These are phyloP conservation scores for Lathyrus tuberosus DNA, from an alignment of 306 rosid genomes.

Conservation along the genomic window DNA sequence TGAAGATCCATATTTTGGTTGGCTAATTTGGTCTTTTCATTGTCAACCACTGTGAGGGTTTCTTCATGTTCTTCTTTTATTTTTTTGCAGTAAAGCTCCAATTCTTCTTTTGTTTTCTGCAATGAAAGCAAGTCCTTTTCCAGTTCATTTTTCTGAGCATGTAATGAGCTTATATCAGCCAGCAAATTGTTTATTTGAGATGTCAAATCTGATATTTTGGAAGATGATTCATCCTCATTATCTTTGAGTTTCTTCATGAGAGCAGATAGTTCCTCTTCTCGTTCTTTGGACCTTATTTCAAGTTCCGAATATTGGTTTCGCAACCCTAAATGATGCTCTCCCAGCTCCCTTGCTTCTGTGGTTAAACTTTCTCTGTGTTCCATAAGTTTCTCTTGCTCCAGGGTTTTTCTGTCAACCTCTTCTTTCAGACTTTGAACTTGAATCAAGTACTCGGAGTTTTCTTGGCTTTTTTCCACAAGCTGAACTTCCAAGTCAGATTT, in stretches of 20 bases:
- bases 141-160: too few relatives aligned
- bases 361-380: too few relatives aligned
- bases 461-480: too few relatives aligned
- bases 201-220: slow-evolving; percentile 58
- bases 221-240: slow-evolving; percentile 48
- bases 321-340: slow-evolving; percentile 53
- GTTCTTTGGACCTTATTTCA: slow-evolving; percentile 53
- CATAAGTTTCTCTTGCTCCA: too few relatives aligned
- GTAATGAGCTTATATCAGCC: too few relatives aligned
- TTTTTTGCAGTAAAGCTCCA: slow-evolving; percentile 50
- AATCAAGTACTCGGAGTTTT: too few relatives aligned
- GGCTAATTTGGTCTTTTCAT: slow-evolving; percentile 52
- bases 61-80: slow-evolving; percentile 58
- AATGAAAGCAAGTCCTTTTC: slow-evolving; percentile 55
- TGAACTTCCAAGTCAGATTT: too few relatives aligned
- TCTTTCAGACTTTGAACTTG: too few relatives aligned
- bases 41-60: slow-evolving; percentile 44
- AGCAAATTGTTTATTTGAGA: slow-evolving; percentile 49
- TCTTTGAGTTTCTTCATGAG: slow-evolving; percentile 61
- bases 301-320: slow-evolving; percentile 53
- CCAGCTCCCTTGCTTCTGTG: slow-evolving; percentile 44
- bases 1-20: slow-evolving; percentile 48
- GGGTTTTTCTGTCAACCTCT: too few relatives aligned
- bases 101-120: slow-evolving; percentile 60
- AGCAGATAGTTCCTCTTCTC: slow-evolving; percentile 55